These are phyloP conservation scores for Lentinula sp. DNA, from an alignment of 768 basidiomycete species.

Conservation along the genomic window DNA sequence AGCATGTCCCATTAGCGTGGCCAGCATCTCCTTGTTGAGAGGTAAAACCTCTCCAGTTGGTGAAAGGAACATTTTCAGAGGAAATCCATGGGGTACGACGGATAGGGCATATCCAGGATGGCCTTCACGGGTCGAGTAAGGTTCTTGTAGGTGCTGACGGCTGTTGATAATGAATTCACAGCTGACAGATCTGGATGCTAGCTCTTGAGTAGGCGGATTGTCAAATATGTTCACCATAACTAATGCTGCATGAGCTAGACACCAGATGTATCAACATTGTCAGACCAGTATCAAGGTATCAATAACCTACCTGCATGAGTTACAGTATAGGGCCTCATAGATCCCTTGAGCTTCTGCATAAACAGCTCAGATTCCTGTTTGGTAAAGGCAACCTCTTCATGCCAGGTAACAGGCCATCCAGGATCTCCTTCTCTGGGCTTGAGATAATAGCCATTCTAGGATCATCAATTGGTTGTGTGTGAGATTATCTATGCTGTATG, in stretches of 20 bases:
- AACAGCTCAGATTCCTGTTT: slow-evolving; percentile 8
- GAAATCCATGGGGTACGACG: slow-evolving; percentile 9
- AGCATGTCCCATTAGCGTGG: slow-evolving; percentile 5
- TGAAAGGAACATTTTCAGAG: slow-evolving; percentile 15
- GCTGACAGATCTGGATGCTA: slow-evolving; percentile 7
- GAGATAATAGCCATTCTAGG: slow-evolving; percentile 11
- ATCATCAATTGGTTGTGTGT: too few relatives aligned
- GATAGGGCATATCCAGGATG: slow-evolving; percentile 19
- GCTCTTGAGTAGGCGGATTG: slow-evolving; percentile 13
- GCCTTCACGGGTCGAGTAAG: slow-evolving; percentile 9
- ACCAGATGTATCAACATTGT: not conserved
- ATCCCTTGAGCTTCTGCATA: slow-evolving; percentile 7
- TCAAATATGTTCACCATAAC: slow-evolving; percentile 11
- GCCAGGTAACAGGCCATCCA: slow-evolving; percentile 3
- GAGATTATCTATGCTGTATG: not conserved
- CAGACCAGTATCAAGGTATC: not conserved
- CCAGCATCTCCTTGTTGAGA: slow-evolving; percentile 5
- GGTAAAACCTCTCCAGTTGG: slow-evolving; percentile 1
- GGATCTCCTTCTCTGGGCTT: not conserved
- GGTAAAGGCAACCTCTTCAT: slow-evolving; percentile 8
- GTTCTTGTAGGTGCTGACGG: slow-evolving; percentile 12
- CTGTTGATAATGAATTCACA: slow-evolving; percentile 14
- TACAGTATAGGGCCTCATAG: slow-evolving; percentile 8
- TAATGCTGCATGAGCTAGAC: slow-evolving; percentile 17
- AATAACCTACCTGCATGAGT: slow-evolving; percentile 11